Conservation (phyloP, 2,329 filamentous ascomycete genomes). For the Emmonsiellopsis sp. region DNA sequence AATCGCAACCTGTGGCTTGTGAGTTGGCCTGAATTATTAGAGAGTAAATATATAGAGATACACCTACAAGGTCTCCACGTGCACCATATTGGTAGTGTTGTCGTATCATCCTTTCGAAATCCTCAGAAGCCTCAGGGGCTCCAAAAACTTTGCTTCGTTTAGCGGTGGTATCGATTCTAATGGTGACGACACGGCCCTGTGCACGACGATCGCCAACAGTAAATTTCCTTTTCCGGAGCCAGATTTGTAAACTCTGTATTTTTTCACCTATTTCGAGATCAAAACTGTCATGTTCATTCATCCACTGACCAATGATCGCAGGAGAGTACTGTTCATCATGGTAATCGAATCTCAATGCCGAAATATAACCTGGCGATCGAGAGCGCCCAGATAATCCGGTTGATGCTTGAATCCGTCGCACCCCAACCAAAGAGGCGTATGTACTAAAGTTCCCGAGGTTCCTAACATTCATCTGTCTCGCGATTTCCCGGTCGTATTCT, state of each 20-base stretch:
- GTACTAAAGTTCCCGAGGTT: background rate
- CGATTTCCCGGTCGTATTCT: constrained; percentile 2
- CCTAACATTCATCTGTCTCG: background rate
- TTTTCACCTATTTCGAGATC: background rate
- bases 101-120: background rate
- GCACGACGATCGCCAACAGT: background rate
- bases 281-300: constrained; percentile 3
- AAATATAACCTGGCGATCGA: background rate
- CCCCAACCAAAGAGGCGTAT: constrained; percentile 1
- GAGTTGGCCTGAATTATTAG: background rate
- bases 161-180: background rate
- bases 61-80: constrained; percentile 1
- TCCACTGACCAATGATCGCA: constrained; percentile 6
- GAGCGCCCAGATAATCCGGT: background rate
- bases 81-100: constrained; percentile 1
- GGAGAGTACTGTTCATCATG: background rate
- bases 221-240: background rate
- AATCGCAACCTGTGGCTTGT: background rate
- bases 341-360: constrained; percentile 7
- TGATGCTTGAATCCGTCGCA: constrained; percentile 3
- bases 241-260: constrained; percentile 1
- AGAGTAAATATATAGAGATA: background rate
- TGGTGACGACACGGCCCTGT: constrained; percentile 1
- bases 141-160: background rate
- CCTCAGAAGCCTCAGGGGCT: background rate